Conservation (phyloP, 1,284 basidiomycete species). For the Amylostereum chailletii region DNA sequence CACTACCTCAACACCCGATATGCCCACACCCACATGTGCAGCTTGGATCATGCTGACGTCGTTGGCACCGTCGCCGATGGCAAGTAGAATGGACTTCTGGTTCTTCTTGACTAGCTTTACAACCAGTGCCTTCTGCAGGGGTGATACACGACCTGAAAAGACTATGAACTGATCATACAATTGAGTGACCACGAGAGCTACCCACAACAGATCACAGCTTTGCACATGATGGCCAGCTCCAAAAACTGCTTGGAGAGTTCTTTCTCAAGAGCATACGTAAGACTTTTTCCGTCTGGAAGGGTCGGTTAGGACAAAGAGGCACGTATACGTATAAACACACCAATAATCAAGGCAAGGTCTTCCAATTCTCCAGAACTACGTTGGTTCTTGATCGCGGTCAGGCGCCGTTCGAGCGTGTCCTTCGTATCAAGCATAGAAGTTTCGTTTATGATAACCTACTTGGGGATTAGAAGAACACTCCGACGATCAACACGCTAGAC, state of each 20-base stretch:
- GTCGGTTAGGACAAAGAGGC: background rate
- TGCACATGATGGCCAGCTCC: conserved; percentile 96
- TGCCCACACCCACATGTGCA: conserved; percentile 96
- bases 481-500: conserved; percentile 15
- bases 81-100: conserved; percentile 83
- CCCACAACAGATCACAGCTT: conserved; percentile 95
- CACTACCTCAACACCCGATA: conserved; percentile 88
- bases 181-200: conserved; percentile 10
- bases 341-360: conserved; percentile 92
- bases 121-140: conserved; percentile 94
- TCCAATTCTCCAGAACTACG: conserved; percentile 86
- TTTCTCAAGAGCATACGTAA: conserved; percentile 90
- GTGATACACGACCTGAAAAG: conserved; percentile 83
- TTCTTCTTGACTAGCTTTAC: conserved; percentile 99
- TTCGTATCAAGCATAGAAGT: conserved; percentile 76
- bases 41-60: conserved; percentile 97
- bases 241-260: conserved; percentile 84
- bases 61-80: conserved; percentile 96
- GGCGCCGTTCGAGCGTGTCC: conserved; percentile 81
- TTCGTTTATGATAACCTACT: conserved; percentile 90
- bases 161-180: conserved; percentile 3
- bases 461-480: background rate
- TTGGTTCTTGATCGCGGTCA: conserved; percentile 91
- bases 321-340: conserved; percentile 30
- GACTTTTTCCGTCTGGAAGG: conserved; percentile 82